phyloP scores from a whole-genome alignment of 2,329 filamentous ascomycete genomes.

The Xylaria hypoxylon region DNA sequence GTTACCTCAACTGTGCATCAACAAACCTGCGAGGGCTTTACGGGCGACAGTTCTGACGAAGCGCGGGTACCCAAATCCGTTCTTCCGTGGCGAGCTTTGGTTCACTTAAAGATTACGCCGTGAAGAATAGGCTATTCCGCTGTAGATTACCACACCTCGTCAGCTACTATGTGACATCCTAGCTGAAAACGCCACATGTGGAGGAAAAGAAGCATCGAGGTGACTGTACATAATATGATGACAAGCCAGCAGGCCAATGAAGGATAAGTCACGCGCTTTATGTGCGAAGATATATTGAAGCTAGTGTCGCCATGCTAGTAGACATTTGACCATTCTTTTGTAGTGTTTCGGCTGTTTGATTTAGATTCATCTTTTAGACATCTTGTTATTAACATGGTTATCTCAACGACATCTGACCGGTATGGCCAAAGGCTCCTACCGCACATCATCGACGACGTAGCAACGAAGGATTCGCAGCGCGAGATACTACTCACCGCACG shows the following conservation, averaged over 20 bases:
- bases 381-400: background rate
- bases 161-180: background rate
- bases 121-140: background rate
- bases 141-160: background rate
- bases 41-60: background rate
- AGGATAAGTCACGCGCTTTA: background rate
- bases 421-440: slow-evolving; percentile 49
- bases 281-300: slow-evolving; percentile 4
- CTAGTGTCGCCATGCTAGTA: background rate
- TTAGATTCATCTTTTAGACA: background rate
- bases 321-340: no score
- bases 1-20: background rate
- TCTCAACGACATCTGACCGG: slow-evolving; percentile 18
- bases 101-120: slow-evolving; percentile 5
- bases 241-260: background rate
- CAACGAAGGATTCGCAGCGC: slow-evolving; percentile 49
- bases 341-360: background rate
- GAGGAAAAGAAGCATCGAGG: slow-evolving; percentile 6
- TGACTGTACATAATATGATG: slow-evolving; percentile 1
- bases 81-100: background rate
- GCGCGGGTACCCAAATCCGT: background rate
- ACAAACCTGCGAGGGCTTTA: background rate
- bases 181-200: slow-evolving; percentile 23
- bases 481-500: slow-evolving; percentile 50
- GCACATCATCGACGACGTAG: slow-evolving; percentile 54